Evolutionary conservation across 495 filamentous ascomycete species (phyloP).

Genomic region (Neurospora hispaniola): DNA sequence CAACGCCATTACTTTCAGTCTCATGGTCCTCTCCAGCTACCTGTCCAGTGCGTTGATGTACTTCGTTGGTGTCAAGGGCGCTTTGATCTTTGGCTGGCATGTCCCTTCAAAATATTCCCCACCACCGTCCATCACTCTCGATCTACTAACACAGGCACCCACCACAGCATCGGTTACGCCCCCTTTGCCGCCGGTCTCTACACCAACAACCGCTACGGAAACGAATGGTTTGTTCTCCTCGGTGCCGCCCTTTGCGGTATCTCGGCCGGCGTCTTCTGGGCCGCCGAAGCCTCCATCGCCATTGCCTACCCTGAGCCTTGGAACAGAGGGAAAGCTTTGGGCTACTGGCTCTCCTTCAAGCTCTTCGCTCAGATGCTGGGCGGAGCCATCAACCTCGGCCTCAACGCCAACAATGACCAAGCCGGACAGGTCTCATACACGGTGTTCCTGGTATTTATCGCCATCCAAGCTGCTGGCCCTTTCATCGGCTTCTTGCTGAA

Average conservation of each 20-base stretch:
- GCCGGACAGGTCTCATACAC: conserved; percentile 52
- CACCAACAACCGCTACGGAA: conserved; percentile 54
- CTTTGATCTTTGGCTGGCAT: conserved; percentile 50
- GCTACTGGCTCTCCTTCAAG: conserved; percentile 53
- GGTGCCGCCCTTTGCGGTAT: conserved; percentile 56
- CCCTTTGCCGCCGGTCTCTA: conserved; percentile 57
- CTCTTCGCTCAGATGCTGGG: conserved; percentile 53
- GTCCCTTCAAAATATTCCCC: neutral
- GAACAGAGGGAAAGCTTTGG: conserved; percentile 49
- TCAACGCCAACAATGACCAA: conserved; percentile 42
- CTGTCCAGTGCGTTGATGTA: conserved; percentile 43
- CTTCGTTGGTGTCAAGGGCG: conserved; percentile 53
- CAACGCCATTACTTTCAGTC: conserved; percentile 56
- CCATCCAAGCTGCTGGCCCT: conserved; percentile 46
- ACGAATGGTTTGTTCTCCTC: conserved; percentile 51
- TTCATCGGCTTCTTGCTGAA: conserved; percentile 45
- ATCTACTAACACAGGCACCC: neutral
- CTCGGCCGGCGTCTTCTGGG: conserved; percentile 58
- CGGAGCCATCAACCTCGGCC: conserved; percentile 50
- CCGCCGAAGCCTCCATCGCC: conserved; percentile 54
- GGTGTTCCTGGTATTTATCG: conserved; percentile 52
- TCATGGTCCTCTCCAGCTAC: conserved; percentile 54
- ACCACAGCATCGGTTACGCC: conserved; percentile 44
- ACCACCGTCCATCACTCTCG: neutral
- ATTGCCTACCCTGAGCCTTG: conserved; percentile 54